Base-by-base conservation (phyloP, 345 rosid genomes). In the Linum tenue region DNA sequence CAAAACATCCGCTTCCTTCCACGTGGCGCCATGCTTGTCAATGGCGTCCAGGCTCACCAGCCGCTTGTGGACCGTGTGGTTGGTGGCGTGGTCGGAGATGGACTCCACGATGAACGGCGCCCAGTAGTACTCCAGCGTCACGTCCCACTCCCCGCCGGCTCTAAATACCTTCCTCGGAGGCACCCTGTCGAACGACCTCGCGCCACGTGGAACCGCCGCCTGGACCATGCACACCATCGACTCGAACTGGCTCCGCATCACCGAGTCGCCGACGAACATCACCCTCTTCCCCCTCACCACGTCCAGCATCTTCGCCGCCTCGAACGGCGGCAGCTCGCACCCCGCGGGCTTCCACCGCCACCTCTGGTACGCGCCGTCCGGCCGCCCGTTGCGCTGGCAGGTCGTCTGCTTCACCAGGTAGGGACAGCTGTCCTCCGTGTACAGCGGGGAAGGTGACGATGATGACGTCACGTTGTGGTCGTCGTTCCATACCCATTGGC, bases 41-140 rank as follows among this genome's bases (percentile, higher is more conserved):
- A 94, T 82, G 38, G 96, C 82, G 63, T 90, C 92, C 0, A 94
- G 97, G 76, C 69, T 84, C 16, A 94, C 97, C 43, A 90, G 84
- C 59, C 92, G 76, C 68, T 84, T 86, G 14, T 43, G 81, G 10
- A 94, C 92, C 0, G 92, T 88, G 42, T 90, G 99, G 65, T 94
- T 94, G 62, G 90, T 94, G 57, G 90, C 96, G 71, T 86, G 92
- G 73, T 94, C 99, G 40, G 97, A 94, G 63, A 84, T 85, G 2
- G 94, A 88, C 73, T 88, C 95, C 17, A 90, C 90, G 1, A 94
- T 82, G 60, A 94, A 94, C 1, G 98, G 99, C 8, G 97, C 99
- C 99, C 99, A 90, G 64, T 86, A 90, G 66, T 94, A 88, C 83
- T 90, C 96, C 0, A 90, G 90, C 0, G 92, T 77, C 14, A 76